Percentiles rank a stretch among this genome's conserved stretches.
These are phyloP conservation scores for Maudiozyma pseudohumilis DNA, from an alignment of 805 yeast species.

Conservation along the genomic window DNA sequence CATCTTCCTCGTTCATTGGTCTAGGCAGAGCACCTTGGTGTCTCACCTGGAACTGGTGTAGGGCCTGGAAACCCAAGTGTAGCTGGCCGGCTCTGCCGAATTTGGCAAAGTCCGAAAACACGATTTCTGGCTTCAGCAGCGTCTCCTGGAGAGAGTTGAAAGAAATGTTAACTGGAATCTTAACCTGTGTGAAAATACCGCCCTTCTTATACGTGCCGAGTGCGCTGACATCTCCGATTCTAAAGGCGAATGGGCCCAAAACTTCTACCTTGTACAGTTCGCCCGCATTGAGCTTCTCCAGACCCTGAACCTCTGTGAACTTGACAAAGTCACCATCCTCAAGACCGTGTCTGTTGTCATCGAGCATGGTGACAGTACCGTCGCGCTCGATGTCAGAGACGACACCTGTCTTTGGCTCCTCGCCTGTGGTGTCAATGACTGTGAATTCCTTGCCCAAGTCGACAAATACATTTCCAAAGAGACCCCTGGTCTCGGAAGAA, in stretches of 20 bases:
- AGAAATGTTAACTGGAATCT: constrained; percentile 56
- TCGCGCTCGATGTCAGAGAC: constrained; percentile 79
- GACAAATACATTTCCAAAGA: constrained; percentile 80
- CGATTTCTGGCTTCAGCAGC: constrained; percentile 64
- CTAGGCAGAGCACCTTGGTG: constrained; percentile 63
- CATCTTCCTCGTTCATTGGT: constrained; percentile 68
- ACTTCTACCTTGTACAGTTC: constrained; percentile 68
- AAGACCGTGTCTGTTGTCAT: constrained; percentile 85
- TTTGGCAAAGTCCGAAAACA: constrained; percentile 84
- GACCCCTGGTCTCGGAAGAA: constrained; percentile 72
- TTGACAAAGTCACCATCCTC: constrained; percentile 88
- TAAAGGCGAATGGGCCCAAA: constrained; percentile 90
- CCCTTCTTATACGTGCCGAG: constrained; percentile 67
- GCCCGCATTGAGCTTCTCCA: constrained; percentile 65
- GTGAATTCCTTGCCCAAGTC: constrained; percentile 81
- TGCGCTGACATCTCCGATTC: constrained; percentile 44
- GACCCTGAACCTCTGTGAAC: constrained; percentile 77
- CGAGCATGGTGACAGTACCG: constrained; percentile 90
- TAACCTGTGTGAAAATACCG: constrained; percentile 88
- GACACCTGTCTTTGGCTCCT: constrained; percentile 80
- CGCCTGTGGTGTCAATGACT: constrained; percentile 81
- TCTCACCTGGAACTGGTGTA: constrained; percentile 58
- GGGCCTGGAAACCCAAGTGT: constrained; percentile 87
- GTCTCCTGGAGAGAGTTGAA: constrained; percentile 61
- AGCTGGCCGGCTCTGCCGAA: constrained; percentile 85